These are phyloP conservation scores for Aspergillus conjunctus DNA, from an alignment of 495 filamentous ascomycete species.

Conservation along the genomic window DNA sequence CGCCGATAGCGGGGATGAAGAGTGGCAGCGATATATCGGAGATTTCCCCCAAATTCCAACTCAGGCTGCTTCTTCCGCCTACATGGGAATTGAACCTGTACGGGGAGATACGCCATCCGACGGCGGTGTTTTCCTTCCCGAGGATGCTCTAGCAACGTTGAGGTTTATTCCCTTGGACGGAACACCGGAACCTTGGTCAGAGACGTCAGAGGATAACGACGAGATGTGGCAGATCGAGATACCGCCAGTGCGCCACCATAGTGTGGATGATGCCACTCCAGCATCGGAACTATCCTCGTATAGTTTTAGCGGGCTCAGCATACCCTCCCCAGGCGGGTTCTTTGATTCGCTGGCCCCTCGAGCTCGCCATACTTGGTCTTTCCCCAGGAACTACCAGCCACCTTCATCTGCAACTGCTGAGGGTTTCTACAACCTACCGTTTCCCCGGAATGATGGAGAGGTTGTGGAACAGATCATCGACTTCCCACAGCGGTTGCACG, in stretches of 20 bases:
- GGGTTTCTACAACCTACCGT: constrained; percentile 81
- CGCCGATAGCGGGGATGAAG: constrained; percentile 38
- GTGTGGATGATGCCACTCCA: constrained; percentile 49
- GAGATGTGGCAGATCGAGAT: constrained; percentile 48
- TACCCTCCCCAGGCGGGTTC: constrained; percentile 89
- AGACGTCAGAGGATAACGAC: constrained; percentile 50
- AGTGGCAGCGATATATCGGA: constrained; percentile 45
- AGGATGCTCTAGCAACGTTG: constrained; percentile 75
- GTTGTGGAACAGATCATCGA: constrained; percentile 71
- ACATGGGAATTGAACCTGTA: constrained; percentile 32
- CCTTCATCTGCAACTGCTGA: constrained; percentile 81
- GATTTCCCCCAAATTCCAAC: constrained; percentile 41
- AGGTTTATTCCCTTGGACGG: constrained; percentile 68
- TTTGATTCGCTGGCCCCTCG: constrained; percentile 77
- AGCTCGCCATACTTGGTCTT: constrained; percentile 75
- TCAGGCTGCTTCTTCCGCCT: constrained; percentile 22
- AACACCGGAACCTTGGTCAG: constrained; percentile 46
- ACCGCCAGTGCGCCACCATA: constrained; percentile 36
- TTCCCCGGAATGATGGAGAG: constrained; percentile 53
- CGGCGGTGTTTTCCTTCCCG: constrained; percentile 70
- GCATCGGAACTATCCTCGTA: constrained; percentile 51
- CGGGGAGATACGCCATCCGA: constrained; percentile 53
- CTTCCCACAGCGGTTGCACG: constrained; percentile 50
- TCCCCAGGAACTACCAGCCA: constrained; percentile 48
- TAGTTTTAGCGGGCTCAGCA: constrained; percentile 70